A percentile compares a stretch with the other conserved stretches of the same genome.
Conservation (phyloP, 148 eudicot species). For the Cornus florida region DNA sequence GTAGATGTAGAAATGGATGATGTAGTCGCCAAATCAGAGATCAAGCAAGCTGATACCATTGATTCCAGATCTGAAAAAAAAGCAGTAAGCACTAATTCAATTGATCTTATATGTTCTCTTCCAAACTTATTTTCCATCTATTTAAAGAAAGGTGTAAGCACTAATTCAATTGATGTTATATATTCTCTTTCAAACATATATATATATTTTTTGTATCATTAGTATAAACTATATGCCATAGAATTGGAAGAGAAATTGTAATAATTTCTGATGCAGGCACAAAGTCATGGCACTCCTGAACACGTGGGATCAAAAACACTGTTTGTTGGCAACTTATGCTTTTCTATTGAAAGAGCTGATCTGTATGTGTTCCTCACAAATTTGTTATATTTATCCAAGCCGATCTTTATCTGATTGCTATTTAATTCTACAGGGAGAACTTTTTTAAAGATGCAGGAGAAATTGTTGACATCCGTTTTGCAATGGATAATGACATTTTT, state of each 20-base stretch:
- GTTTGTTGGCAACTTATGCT: constrained; percentile 77
- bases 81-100: constrained; percentile 35
- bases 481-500: constrained; percentile 51
- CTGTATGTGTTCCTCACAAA: constrained; percentile 50
- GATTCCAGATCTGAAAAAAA: constrained; percentile 11
- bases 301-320: constrained; percentile 60
- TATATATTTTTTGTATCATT: too few species aligned
- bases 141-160: constrained; percentile 42
- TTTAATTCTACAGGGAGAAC: constrained; percentile 41
- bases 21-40: constrained; percentile 32
- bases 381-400: neutral
- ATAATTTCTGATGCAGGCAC: constrained; percentile 47
- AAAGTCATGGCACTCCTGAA: constrained; percentile 63
- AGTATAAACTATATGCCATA: neutral
- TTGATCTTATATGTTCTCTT: neutral
- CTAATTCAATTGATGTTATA: neutral
- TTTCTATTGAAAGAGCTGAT: constrained; percentile 51
- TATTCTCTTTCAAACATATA: neutral
- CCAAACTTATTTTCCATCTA: neutral
- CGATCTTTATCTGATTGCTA: neutral
- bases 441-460: constrained; percentile 70
- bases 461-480: constrained; percentile 63
- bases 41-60: constrained; percentile 2
- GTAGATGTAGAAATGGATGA: constrained; percentile 67
- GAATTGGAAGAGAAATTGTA: neutral